Evolutionary conservation across 768 basidiomycete genomes (phyloP), one percentile per base, ranked within the genome.

Genomic region (Porpolomopsis calyptriformis): DNA sequence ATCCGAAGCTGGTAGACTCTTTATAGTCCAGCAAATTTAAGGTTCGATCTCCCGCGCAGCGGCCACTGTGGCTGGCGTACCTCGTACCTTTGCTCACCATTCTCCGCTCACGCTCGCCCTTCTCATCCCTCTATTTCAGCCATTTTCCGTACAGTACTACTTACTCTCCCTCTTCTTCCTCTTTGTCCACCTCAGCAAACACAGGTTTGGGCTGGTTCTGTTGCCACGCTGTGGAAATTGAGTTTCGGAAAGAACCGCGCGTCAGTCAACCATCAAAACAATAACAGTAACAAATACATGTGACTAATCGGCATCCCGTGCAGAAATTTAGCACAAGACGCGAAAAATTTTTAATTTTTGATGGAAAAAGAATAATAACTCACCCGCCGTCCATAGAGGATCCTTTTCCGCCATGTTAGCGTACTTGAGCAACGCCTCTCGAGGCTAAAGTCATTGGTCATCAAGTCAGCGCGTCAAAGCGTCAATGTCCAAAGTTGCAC

Each of bases 401-500:
- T 94, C 83, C 50, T 74, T 67, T 36, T 87, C 83, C 51, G 82
- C 81, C 47, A 65, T 60, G 14, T 82, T 66, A 26, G 96, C 96
- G 55, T 92, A 97, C 65, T 82, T 90, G 72, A 98, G 85, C 46
- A 99, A 69, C 3, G 96, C 96, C 66, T 96, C 93, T 51, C 96
- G 84, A 35, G 96, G 96, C 94, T 98, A 66, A 19, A 55, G 58
- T 7, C 7, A 18, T n/a, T 23, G 44, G 31, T 49, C 47, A 19
- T 40, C 46, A 29, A 27, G 50, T 49, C 43, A 35, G 36, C 38
- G 14, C n/a, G n/a, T n/a, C n/a, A n/a, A n/a, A 31, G 7, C 29
- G 14, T 31, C 29, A 31, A 31, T 31, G 29, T 31, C 29, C 7
- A 31, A 31, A 14, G n/a, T 33, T 8, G 8, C 31, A 33, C 31